A percentile compares a stretch with the other conserved stretches of the same genome.
phyloP scores from a whole-genome alignment of 371 early-diverging fungal species.

The Ecytonucleospora hepatopenaei region DNA sequence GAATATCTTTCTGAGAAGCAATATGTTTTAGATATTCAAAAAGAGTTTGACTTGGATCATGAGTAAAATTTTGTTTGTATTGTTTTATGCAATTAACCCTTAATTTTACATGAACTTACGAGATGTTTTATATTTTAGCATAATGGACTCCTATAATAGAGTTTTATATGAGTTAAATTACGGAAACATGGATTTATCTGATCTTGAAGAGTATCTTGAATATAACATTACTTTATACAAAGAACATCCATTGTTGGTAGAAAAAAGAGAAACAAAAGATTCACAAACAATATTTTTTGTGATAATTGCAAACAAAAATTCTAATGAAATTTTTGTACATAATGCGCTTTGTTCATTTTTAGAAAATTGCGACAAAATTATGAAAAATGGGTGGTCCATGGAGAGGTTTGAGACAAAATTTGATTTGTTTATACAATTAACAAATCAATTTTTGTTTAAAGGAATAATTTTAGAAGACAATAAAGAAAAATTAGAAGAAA shows the following conservation, averaged over 20 bases:
- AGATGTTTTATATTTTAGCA: background rate
- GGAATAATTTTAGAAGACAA: constrained; percentile 47
- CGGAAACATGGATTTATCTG: background rate
- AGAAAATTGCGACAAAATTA: constrained; percentile 23
- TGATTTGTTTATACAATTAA: constrained; percentile 46
- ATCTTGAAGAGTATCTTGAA: background rate
- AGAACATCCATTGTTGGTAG: background rate
- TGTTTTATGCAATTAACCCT: background rate
- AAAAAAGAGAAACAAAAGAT: background rate
- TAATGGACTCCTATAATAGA: background rate
- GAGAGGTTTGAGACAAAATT: constrained; percentile 49
- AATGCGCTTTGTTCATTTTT: constrained; percentile 50
- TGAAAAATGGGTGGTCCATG: constrained; percentile 35
- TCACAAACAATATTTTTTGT: background rate
- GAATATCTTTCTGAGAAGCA: too few relatives aligned
- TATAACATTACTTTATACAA: background rate
- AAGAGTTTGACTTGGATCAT: background rate
- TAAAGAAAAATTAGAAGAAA: constrained; percentile 29
- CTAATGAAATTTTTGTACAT: constrained; percentile 51
- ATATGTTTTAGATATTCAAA: background rate
- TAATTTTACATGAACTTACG: background rate
- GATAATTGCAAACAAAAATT: constrained; percentile 10
- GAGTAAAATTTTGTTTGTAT: background rate
- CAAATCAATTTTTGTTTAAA: constrained; percentile 52
- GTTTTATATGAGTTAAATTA: background rate